A percentile compares a stretch with the other conserved stretches of the same genome.
phyloP scores from a whole-genome alignment of 2,329 filamentous ascomycete species.

The Fusarium humuli region DNA sequence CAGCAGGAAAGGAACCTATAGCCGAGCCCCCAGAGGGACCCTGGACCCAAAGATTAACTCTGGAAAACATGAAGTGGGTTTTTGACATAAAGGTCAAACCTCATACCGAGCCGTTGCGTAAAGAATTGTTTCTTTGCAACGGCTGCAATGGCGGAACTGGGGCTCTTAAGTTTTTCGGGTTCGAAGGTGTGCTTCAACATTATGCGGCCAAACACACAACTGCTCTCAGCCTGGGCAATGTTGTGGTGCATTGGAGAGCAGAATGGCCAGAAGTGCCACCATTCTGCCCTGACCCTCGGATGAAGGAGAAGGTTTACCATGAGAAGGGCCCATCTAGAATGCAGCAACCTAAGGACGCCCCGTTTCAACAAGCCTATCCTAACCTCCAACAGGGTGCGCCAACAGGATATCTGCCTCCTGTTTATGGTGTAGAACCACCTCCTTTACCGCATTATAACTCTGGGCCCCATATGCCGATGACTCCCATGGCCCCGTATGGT shows the following conservation, averaged over 20 bases:
- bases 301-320: slow-evolving; percentile 41
- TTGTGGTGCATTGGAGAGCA: slow-evolving; percentile 82
- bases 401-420: slow-evolving; percentile 28
- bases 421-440: slow-evolving; percentile 26
- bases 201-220: slow-evolving; percentile 85
- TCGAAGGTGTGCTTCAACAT: slow-evolving; percentile 85
- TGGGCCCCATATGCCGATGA: slow-evolving; percentile 15
- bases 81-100: slow-evolving; percentile 82
- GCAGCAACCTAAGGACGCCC: background rate
- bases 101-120: slow-evolving; percentile 72
- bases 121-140: slow-evolving; percentile 81
- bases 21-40: slow-evolving; percentile 64
- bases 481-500: slow-evolving; percentile 11
- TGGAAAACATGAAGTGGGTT: slow-evolving; percentile 90
- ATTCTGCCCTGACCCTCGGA: slow-evolving; percentile 71
- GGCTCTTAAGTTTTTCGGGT: slow-evolving; percentile 75
- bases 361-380: slow-evolving; percentile 19
- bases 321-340: slow-evolving; percentile 17
- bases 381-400: slow-evolving; percentile 21
- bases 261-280: slow-evolving; percentile 83
- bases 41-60: slow-evolving; percentile 71
- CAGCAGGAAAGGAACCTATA: slow-evolving; percentile 58
- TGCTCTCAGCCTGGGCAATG: slow-evolving; percentile 74
- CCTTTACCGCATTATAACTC: slow-evolving; percentile 17
- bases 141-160: slow-evolving; percentile 65